Base-by-base conservation (phyloP, 192 early-diverging fungal species). In the Dissophora ornata region DNA sequence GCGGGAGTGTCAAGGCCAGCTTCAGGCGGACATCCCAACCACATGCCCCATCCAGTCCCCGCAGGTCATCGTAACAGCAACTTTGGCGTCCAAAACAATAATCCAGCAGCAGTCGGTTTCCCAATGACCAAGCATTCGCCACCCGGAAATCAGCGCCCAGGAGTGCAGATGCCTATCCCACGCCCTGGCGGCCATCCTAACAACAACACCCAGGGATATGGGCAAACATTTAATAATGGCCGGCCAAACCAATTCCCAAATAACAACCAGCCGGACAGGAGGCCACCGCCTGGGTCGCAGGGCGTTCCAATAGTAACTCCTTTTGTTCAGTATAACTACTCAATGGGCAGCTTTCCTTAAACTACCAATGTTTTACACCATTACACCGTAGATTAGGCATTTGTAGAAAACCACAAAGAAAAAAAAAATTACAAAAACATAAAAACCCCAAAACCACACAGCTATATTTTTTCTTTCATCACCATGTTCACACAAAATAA, bases 271-370 rank as follows among this genome's bases (percentile, higher is more conserved):
- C 44, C 30, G 22, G 36, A 41, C 34, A 36, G 41, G 56, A 60
- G 57, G 29, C n/a, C 59, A 24, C 42, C 48, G 19, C 65, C 55
- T n/a, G 28, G 28, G 8, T 29, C 24, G n/a, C 11, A 9, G 13
- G 7, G 30, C 33, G 45, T 6, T 3, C 38, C 46, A 18, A 21
- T 30, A 38, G 62, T 65, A 11, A 65, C 70, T 0, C 70, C 62
- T 3, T 32, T 58, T 28, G 57, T 65, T 34, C 70, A 65, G 28
- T 74, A 74, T 42, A 74, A 74, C 24, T 74, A 74, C 13, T 36
- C 54, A 13, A 25, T 74, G 7, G 70, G 70, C 2, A 69, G 57
- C 22, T 69, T 69, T 24, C 67, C 57, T 26, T 69, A 57, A 46
- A 47, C 28, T 28, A 18, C 5, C 16, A 7, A 18, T 45, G 0